Base-by-base conservation (phyloP, 345 rosid genomes). In the Salix suchowensis region DNA sequence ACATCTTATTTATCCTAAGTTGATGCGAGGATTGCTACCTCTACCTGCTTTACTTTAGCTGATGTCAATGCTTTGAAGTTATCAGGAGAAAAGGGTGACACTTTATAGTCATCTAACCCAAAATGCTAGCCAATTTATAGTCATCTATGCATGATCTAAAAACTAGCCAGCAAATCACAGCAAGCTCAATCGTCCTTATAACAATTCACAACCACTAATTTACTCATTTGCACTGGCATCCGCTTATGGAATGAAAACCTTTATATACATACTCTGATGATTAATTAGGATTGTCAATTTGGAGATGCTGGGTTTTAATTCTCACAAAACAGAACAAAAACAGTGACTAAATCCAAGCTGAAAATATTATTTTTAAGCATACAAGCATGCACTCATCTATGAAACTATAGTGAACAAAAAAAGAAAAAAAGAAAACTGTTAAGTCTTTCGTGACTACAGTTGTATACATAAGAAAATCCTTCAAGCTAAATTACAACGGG, bases 401-500 rank as follows among this genome's bases (percentile, higher is more conserved):
- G 50, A 44, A 13, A 44, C 50, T 44, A 44, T 44, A 13, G 50
- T 44, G 50, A 44, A 13, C 50, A 44, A 58, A 21, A 58, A 5
- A 58, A 26, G n/a, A 18, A 58, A 44, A 13, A 44, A 44, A 44
- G 15, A 44, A 13, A 13, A 13, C 50, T 9, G 12, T 2, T 4
- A 40, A n/a, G 23, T 24, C 64, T 58, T n/a, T 58, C 64, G 2
- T 58, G 26, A 58, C 26, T 58, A 30, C 34, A 72, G 2, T 36
- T 23, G 4, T 23, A n/a, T 30, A 52, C 67, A 74, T 76, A 19
- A 18, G 42, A 32, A 58, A 4, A n/a, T 40, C 15, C 1, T 28
- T 46, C 13, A 44, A 40, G 46, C 40, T 67, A 26, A 10, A 76
- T 86, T 76, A 92, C 83, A 95, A 81, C 13, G 89, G 92, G 50